Evolutionary conservation across 2,329 filamentous ascomycete species (phyloP).

Genomic region (Macrophomina tecta): DNA sequence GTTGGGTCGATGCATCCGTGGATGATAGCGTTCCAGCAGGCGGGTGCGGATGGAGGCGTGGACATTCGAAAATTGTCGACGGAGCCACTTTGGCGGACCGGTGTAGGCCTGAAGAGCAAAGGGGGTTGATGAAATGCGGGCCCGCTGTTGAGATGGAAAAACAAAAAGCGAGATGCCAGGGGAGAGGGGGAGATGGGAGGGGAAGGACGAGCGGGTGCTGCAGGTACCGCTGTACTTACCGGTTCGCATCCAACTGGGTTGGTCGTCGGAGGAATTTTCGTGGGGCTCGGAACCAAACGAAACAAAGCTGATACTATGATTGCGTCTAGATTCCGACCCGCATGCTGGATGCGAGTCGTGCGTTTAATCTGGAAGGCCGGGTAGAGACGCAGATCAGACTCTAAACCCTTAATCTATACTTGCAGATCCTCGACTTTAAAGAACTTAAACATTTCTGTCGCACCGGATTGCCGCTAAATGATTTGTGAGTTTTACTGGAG

Average conservation of each 20-base stretch:
- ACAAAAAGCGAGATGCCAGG: no score
- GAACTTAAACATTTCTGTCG: background rate
- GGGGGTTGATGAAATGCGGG: no score
- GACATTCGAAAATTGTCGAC: no score
- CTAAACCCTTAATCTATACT: background rate
- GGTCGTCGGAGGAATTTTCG: background rate
- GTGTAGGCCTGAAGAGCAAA: no score
- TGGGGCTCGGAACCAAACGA: background rate
- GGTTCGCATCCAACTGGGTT: background rate
- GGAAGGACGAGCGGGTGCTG: background rate
- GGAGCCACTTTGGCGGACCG: no score
- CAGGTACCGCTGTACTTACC: constrained; percentile 5
- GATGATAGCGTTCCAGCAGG: no score
- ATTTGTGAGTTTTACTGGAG: background rate
- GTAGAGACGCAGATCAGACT: background rate
- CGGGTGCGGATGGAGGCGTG: no score
- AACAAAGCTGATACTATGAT: constrained; percentile 3
- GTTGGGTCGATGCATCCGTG: no score
- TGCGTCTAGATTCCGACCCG: constrained; percentile 2
- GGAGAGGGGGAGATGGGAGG: background rate
- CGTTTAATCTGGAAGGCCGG: constrained; percentile 21
- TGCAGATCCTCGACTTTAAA: constrained; percentile 1
- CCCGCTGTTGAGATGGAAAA: no score
- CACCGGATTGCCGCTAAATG: background rate
- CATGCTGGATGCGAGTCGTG: constrained; percentile 4